Percentiles rank a stretch among this genome's conserved stretches.
Conservation (phyloP, 1,139 yeast species). For the Petasospora fabianii region DNA sequence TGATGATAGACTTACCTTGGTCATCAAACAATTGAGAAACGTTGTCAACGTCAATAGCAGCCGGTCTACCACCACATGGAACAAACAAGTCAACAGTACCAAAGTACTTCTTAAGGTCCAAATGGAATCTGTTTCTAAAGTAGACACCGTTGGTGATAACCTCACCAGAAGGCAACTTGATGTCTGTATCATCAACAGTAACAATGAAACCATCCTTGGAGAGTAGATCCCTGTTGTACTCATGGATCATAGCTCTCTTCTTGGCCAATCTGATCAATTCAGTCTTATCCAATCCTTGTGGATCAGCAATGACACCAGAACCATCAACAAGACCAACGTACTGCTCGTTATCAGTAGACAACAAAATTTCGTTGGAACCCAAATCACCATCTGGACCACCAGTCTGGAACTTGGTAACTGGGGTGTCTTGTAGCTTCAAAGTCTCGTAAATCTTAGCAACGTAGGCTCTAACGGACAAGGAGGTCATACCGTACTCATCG, state of each 20-base stretch:
- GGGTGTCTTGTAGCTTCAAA: slow-evolving; percentile 53
- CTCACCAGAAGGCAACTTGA: slow-evolving; percentile 72
- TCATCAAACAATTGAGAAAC: slow-evolving; percentile 68
- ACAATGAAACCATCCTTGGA: slow-evolving; percentile 77
- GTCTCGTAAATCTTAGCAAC: slow-evolving; percentile 87
- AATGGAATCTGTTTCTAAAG: slow-evolving; percentile 91
- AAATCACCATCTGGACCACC: slow-evolving; percentile 99
- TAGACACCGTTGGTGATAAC: slow-evolving; percentile 78
- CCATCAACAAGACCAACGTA: slow-evolving; percentile 94
- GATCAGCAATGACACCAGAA: slow-evolving; percentile 91
- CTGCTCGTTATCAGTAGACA: slow-evolving; percentile 69
- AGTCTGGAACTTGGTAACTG: slow-evolving; percentile 82
- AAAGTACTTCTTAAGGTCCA: slow-evolving; percentile 61
- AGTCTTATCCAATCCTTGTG: slow-evolving; percentile 75
- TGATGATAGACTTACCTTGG: slow-evolving; percentile 73
- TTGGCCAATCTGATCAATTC: slow-evolving; percentile 81
- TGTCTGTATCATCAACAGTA: slow-evolving; percentile 80
- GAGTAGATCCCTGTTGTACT: slow-evolving; percentile 64
- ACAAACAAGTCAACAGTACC: slow-evolving; percentile 80
- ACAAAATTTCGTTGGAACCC: slow-evolving; percentile 90
- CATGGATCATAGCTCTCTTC: slow-evolving; percentile 69
- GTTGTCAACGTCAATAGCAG: slow-evolving; percentile 86
- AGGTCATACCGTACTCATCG: slow-evolving; percentile 97
- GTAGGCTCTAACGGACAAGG: slow-evolving; percentile 88
- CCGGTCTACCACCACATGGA: slow-evolving; percentile 99